Evolutionary conservation across 352 stramenopile genomes (phyloP), one percentile per base, ranked within the genome.

Genomic region (Pythium rhizo-oryzae): DNA sequence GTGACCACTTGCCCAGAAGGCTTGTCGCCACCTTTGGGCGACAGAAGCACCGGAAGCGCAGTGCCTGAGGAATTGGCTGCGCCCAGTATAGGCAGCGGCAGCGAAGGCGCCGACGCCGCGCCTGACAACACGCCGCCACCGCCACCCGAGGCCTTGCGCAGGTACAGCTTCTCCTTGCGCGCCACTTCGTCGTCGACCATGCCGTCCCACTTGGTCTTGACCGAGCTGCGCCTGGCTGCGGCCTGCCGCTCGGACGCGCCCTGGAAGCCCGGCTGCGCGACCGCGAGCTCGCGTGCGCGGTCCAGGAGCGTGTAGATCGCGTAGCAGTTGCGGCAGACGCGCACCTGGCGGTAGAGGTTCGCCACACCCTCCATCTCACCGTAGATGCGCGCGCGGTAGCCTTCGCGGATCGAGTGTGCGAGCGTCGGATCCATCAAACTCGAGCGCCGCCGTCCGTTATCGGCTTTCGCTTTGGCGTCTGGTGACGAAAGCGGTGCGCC

Each of bases 281-380:
- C 30, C 11, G 67, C 59, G 21, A 72, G 52, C 35, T 72, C 70
- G 2, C 93, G 74, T 2, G 87, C 83, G 24, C 84, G 76, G 66
- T 96, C 90, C 21, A 98, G 74, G 43, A 96, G 70, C 28, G 78
- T 71, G 78, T 98, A 98, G 28, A 97, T 81, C 69, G 82, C 80
- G 64, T 87, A 94, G 77, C 93, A 98, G 59, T 90, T 76, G 18
- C 35, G 33, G 59, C 93, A 98, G 12, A 98, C 92, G 18, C 84
- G 76, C 28, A 97, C 84, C 50, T 94, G 81, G 24, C 86, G 80
- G 60, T 97, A 97, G 55, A 90, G 90, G 54, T 90, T 94, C 11
- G 85, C 79, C 2, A 87, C 70, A 41, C 75, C 75, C 15, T 89
- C 83, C 56, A 90, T 68, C 41, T 87, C 80, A 15, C 80, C 80